A percentile compares a stretch with the other conserved stretches of the same genome.
Conservation (phyloP, 306 rosid genomes). For the Quercus agrifolia region DNA sequence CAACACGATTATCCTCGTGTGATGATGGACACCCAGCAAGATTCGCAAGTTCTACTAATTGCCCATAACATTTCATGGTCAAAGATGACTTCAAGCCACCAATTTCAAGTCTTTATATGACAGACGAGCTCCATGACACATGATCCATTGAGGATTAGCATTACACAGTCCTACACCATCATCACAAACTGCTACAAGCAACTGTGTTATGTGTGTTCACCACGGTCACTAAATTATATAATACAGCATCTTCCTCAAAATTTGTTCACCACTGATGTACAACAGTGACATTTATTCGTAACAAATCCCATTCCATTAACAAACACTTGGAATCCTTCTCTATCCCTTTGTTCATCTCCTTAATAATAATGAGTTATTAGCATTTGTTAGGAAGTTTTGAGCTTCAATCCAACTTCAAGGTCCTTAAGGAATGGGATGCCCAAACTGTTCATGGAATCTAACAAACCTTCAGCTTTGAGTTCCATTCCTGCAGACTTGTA, state of each 20-base stretch:
- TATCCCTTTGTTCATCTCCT: neutral
- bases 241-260: neutral
- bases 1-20: neutral
- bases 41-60: neutral
- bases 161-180: neutral
- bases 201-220: neutral
- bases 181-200: neutral
- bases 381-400: slow-evolving; percentile 6
- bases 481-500: slow-evolving; percentile 54
- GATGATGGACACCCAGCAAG: neutral
- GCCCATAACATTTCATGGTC: neutral
- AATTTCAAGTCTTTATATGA: neutral
- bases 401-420: slow-evolving; percentile 56
- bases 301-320: neutral
- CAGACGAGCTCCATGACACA: neutral
- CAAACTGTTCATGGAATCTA: slow-evolving; percentile 51
- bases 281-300: neutral
- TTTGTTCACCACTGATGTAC: neutral
- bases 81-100: neutral
- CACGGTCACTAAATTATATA: neutral
- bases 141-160: neutral
- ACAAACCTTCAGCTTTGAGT: slow-evolving; percentile 47
- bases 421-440: slow-evolving; percentile 53
- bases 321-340: neutral
- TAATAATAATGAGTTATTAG: neutral